Evolutionary conservation across 352 stramenopile genomes (phyloP).

Genomic region (Phytopythium montanum): DNA sequence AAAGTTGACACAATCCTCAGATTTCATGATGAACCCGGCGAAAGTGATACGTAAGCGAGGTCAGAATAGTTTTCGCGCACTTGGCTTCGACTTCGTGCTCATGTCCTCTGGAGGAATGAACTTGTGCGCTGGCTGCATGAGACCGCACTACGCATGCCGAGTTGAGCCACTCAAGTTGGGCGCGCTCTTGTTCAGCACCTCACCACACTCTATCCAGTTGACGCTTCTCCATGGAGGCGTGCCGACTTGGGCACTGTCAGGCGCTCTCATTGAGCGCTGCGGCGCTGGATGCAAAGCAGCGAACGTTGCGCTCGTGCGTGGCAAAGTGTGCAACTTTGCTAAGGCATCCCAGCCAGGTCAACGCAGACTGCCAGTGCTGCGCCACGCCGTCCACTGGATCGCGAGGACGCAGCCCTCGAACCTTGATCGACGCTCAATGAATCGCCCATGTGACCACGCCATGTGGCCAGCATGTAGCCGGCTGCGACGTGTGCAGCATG

Average conservation of each 20-base stretch:
- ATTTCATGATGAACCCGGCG: not conserved
- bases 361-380: not conserved
- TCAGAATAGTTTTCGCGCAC: constrained; percentile 1
- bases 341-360: not conserved
- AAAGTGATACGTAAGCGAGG: not conserved
- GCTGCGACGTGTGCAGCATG: not conserved
- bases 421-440: not conserved
- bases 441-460: not conserved
- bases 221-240: no score
- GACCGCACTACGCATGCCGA: no score
- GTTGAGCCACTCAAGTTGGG: no score
- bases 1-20: not conserved
- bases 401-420: not conserved
- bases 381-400: not conserved
- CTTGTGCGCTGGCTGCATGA: no score
- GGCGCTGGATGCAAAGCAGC: no score
- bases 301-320: not conserved
- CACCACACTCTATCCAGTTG: no score
- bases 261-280: no score
- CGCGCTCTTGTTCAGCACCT: no score
- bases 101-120: no score
- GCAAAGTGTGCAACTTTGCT: not conserved
- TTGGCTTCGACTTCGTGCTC: no score
- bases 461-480: not conserved
- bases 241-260: no score